These are phyloP conservation scores for Cucumis cinereus DNA, from an alignment of 306 rosid species.

Conservation along the genomic window DNA sequence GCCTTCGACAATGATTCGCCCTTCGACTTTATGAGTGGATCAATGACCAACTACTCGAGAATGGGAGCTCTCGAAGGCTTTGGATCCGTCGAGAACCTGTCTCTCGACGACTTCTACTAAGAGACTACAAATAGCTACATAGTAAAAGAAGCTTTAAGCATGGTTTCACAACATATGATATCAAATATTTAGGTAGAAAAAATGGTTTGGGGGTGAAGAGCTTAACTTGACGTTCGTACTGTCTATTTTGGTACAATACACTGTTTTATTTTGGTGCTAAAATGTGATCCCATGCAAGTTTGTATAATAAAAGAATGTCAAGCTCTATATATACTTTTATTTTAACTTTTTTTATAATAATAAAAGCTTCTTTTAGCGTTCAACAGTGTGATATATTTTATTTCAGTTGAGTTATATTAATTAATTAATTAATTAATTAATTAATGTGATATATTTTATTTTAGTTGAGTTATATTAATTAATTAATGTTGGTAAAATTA, in stretches of 20 bases:
- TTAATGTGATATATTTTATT: no score
- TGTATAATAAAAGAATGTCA: not conserved
- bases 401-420: no score
- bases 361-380: no score
- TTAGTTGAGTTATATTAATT: no score
- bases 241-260: not conserved
- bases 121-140: not conserved
- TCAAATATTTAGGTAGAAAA: not conserved
- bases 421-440: no score
- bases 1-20: constrained; percentile 58
- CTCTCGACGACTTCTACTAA: constrained; percentile 66
- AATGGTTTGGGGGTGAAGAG: not conserved
- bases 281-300: not conserved
- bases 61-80: constrained; percentile 52
- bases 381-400: no score
- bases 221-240: not conserved
- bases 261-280: constrained; percentile 2
- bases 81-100: constrained; percentile 72
- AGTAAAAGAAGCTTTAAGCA: not conserved
- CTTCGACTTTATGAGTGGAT: constrained; percentile 75
- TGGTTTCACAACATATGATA: constrained; percentile 2
- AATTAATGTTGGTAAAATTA: no score
- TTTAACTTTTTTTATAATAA: no score
- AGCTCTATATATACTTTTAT: not conserved
- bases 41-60: constrained; percentile 59